Base-by-base conservation (phyloP, 1,139 yeast genomes). In the Yamadazyma dendronema region DNA sequence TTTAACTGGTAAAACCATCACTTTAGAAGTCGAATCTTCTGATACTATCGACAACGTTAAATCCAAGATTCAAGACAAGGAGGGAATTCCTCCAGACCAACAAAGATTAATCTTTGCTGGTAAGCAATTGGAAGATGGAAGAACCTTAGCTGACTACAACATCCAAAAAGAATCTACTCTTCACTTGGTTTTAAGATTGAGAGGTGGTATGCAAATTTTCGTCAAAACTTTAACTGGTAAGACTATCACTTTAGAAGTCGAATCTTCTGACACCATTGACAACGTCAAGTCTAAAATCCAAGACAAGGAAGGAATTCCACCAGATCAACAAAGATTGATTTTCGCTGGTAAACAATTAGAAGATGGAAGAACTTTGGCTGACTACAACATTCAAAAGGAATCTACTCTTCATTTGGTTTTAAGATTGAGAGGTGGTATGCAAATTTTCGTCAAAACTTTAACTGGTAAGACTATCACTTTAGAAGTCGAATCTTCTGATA, bases 341-440 rank as follows among this genome's bases (percentile, higher is more conserved):
- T 74, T 74, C 36, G 79, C 80, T 39, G 79, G 80, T 72, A 74
- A 74, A 59, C 80, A 74, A 60, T 65, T 78, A 52, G 84, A 79
- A 61, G 84, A 79, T 42, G 84, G 84, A 36, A 77, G 96, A 79
- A 88, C 96, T 54, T 79, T 56, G 30, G 58, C 61, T 26, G 60
- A 55, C 46, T 54, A 57, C 60, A 57, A 58, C 49, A 56, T 56
- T 28, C 61, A 57, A 45, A 56, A 58, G 42, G 62, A 53, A 61
- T 79, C 84, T 10, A 89, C 96, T 55, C 73, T 89, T 55, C 96
- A 90, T 77, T 82, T 89, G 74, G 96, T 89, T 62, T 77, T 89
- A 54, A 87, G 96, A 81, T 84, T 89, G 73, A 85, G 96, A 81
- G 96, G 96, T 83, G 94, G 94, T 79, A 89, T 89, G 97, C 97